Evolutionary conservation across 352 stramenopile genomes (phyloP).

Genomic region (Phytophthora tentaculata): DNA sequence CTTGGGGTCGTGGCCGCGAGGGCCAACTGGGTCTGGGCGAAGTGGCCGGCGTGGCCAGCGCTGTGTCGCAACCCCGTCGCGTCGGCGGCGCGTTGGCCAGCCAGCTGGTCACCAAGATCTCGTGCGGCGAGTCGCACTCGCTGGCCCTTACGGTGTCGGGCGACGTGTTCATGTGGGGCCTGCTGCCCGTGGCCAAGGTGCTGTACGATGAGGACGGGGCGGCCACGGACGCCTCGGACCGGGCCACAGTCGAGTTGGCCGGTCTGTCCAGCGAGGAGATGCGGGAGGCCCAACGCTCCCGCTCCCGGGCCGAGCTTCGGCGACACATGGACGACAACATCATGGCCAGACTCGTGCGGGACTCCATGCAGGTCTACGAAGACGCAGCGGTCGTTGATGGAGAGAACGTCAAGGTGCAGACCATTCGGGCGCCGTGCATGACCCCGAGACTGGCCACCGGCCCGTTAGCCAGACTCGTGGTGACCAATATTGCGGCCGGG

Average conservation of each 20-base stretch:
- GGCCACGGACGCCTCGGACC: constrained; percentile 49
- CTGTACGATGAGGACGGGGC: constrained; percentile 41
- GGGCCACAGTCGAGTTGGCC: constrained; percentile 60
- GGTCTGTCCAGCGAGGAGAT: constrained; percentile 49
- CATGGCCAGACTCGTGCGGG: constrained; percentile 64
- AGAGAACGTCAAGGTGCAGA: constrained; percentile 52
- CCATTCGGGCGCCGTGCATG: constrained; percentile 58
- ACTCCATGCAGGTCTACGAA: constrained; percentile 78
- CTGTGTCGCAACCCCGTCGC: constrained; percentile 41
- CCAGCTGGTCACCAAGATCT: constrained; percentile 72
- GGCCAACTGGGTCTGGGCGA: constrained; percentile 70
- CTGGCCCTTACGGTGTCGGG: constrained; percentile 60
- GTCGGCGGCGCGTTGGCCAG: constrained; percentile 56
- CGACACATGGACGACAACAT: constrained; percentile 52
- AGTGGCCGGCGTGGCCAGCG: constrained; percentile 33
- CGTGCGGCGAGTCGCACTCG: constrained; percentile 81
- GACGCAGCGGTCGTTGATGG: constrained; percentile 34
- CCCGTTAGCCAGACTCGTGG: constrained; percentile 43
- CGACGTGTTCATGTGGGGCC: constrained; percentile 80
- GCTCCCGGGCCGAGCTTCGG: constrained; percentile 30
- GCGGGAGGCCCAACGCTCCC: constrained; percentile 22
- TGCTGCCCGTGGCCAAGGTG: constrained; percentile 65
- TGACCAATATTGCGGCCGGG: constrained; percentile 66
- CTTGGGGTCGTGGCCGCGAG: constrained; percentile 77
- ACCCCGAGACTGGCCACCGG: constrained; percentile 41